phyloP scores from a whole-genome alignment of 169 alveolate genomes.

The Plasmodium vivax region DNA sequence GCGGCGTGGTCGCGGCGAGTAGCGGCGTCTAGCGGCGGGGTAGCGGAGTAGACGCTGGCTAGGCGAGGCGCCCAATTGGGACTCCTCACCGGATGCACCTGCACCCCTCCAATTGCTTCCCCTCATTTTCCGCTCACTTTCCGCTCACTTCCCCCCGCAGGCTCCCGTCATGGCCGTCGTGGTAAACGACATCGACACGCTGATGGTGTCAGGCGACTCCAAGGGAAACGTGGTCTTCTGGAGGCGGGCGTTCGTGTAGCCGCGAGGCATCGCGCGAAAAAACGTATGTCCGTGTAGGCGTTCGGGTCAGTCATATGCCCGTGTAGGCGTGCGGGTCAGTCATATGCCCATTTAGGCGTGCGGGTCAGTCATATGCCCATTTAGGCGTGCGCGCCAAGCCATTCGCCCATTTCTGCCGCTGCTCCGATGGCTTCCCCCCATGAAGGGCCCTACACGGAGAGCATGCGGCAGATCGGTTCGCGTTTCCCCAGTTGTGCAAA shows the following conservation, averaged over 20 bases:
- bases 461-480: background rate
- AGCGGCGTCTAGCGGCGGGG: no score
- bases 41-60: background rate
- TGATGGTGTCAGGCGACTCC: constrained; percentile 87
- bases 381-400: background rate
- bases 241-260: constrained; percentile 80
- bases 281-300: background rate
- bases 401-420: background rate
- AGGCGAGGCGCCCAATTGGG: constrained; percentile 4
- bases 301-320: no score
- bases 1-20: background rate
- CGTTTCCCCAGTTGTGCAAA: background rate
- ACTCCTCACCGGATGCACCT: constrained; percentile 19
- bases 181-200: constrained; percentile 86
- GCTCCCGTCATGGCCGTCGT: constrained; percentile 90
- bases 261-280: background rate
- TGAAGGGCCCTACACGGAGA: background rate
- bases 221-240: constrained; percentile 88
- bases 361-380: no score
- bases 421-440: background rate
- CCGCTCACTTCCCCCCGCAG: constrained; percentile 74
- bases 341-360: no score
- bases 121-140: constrained; percentile 38
- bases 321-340: no score
- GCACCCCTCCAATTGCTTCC: constrained; percentile 7